These are phyloP conservation scores for Mycocentrospora acerina DNA, from an alignment of 2,329 filamentous ascomycete genomes.

Conservation along the genomic window DNA sequence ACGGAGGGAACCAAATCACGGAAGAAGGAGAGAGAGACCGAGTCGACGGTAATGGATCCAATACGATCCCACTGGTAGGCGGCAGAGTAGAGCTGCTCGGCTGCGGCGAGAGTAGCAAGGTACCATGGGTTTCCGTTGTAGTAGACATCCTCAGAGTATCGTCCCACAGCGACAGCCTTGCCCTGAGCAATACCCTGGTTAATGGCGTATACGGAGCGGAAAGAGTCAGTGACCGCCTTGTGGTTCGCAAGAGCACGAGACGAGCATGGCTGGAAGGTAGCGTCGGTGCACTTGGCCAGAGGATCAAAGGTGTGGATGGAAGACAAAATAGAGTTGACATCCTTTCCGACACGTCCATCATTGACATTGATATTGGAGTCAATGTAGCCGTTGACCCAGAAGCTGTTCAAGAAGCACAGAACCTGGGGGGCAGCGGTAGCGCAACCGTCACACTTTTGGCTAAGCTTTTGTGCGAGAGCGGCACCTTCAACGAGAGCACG, in stretches of 20 bases:
- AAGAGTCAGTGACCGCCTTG: constrained; percentile 73
- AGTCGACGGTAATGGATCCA: constrained; percentile 65
- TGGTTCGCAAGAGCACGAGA: constrained; percentile 64
- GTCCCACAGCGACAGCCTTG: constrained; percentile 52
- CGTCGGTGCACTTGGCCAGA: constrained; percentile 63
- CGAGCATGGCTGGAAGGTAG: constrained; percentile 78
- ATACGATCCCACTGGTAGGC: constrained; percentile 68
- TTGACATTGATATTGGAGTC: constrained; percentile 66
- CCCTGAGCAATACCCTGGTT: constrained; percentile 66
- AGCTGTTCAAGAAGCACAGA: constrained; percentile 72
- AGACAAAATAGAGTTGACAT: constrained; percentile 66
- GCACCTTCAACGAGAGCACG: constrained; percentile 66
- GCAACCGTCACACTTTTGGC: constrained; percentile 62
- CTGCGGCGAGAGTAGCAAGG: constrained; percentile 72
- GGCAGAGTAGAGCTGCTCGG: constrained; percentile 78
- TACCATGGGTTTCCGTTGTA: constrained; percentile 81
- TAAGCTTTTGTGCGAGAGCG: constrained; percentile 64
- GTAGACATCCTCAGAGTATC: constrained; percentile 63
- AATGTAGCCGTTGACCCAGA: constrained; percentile 69
- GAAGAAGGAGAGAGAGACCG: constrained; percentile 71
- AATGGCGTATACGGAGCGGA: constrained; percentile 68
- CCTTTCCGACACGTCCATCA: constrained; percentile 66
- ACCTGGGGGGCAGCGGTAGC: constrained; percentile 67
- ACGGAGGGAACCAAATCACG: constrained; percentile 60
- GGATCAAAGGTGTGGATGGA: constrained; percentile 67